Evolutionary conservation across 352 stramenopile species (phyloP).

Genomic region (Saprolegnia parasitica): DNA sequence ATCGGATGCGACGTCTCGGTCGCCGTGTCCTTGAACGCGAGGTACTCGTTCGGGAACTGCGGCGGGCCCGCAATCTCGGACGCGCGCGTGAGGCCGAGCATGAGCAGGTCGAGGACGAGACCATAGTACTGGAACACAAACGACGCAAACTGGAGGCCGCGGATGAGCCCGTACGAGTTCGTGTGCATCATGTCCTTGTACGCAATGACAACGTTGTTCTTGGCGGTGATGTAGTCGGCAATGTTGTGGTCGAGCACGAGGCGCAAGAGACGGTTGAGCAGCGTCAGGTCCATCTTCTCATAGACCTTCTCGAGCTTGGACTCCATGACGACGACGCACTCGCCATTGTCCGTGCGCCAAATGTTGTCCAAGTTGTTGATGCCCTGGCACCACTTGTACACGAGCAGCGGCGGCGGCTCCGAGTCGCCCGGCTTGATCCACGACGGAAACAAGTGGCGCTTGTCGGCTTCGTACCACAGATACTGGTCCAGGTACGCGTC

Average conservation of each 20-base stretch:
- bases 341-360: constrained; percentile 97
- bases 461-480: constrained; percentile 99
- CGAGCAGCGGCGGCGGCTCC: constrained; percentile 96
- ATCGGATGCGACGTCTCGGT: constrained; percentile 98
- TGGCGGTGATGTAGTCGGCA: constrained; percentile 99
- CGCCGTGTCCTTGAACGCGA: constrained; percentile 97
- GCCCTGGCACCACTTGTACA: constrained; percentile 99
- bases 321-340: constrained; percentile 99
- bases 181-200: constrained; percentile 99
- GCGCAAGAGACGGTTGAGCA: constrained; percentile 97
- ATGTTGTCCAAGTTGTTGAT: constrained; percentile 99
- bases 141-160: constrained; percentile 96
- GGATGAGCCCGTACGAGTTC: constrained; percentile 99
- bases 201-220: constrained; percentile 98
- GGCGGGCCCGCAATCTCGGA: constrained; percentile 97
- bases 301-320: constrained; percentile 99
- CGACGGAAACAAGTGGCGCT: constrained; percentile 98
- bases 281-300: constrained; percentile 99
- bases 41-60: constrained; percentile 97
- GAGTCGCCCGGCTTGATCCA: constrained; percentile 99
- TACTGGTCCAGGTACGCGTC: constrained; percentile 99
- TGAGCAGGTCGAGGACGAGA: constrained; percentile 97
- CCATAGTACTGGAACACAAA: constrained; percentile 99
- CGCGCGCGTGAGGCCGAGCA: constrained; percentile 96
- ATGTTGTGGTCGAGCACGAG: constrained; percentile 99